Evolutionary conservation across 192 early-diverging fungal genomes (phyloP).

Genomic region (Powellomyces hirtus): DNA sequence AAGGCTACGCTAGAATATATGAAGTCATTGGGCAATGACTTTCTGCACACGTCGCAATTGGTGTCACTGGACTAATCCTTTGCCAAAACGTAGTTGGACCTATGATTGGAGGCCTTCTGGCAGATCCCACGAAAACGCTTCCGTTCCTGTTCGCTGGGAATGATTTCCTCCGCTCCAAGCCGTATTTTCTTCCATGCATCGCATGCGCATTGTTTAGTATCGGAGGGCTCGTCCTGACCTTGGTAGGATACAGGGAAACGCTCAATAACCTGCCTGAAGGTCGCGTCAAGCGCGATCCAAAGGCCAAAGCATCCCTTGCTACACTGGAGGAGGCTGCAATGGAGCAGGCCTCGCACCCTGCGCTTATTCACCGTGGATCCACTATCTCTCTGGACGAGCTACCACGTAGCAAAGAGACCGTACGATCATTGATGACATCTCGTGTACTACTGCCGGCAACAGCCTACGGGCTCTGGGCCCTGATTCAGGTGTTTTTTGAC

Average conservation of each 20-base stretch:
- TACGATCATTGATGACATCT: neutral
- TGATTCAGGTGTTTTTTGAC: slow-evolving; percentile 46
- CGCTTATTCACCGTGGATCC: neutral
- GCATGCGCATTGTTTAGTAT: slow-evolving; percentile 60
- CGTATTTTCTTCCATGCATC: slow-evolving; percentile 84
- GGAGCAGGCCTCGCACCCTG: neutral
- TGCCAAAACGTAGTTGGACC: slow-evolving; percentile 49
- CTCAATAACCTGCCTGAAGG: neutral
- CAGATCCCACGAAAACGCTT: slow-evolving; percentile 67
- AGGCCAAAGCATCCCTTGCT: neutral
- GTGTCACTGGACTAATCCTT: too few species aligned
- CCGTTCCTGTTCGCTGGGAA: slow-evolving; percentile 56
- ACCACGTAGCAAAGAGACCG: neutral
- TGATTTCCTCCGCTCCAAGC: slow-evolving; percentile 66
- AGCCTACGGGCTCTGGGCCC: slow-evolving; percentile 33
- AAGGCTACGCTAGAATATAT: too few species aligned
- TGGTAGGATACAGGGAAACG: slow-evolving; percentile 44
- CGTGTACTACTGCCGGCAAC: slow-evolving; percentile 13
- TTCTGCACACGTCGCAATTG: too few species aligned
- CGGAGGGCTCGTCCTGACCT: slow-evolving; percentile 63
- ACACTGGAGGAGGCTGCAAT: neutral
- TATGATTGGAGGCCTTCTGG: slow-evolving; percentile 76
- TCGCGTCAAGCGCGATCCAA: neutral
- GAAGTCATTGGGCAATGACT: too few species aligned
- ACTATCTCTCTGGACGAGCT: neutral